These are phyloP conservation scores for Hypoxylon crocopeplum DNA, from an alignment of 495 filamentous ascomycete genomes.

Conservation along the genomic window DNA sequence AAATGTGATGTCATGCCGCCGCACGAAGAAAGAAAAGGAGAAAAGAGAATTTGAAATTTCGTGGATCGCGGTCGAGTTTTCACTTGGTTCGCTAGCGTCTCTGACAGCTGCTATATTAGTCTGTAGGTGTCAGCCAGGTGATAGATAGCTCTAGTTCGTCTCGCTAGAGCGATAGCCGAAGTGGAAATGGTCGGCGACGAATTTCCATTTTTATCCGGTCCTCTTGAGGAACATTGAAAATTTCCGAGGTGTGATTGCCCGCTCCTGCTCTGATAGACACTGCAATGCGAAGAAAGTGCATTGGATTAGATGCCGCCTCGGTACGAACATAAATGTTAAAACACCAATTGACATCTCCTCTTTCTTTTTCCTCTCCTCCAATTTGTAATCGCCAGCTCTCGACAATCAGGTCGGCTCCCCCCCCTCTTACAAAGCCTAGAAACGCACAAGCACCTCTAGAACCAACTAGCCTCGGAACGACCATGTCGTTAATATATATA, in stretches of 20 bases:
- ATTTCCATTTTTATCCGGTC: constrained; percentile 17
- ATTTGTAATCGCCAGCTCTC: background rate
- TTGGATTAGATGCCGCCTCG: too few species aligned
- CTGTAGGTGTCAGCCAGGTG: constrained; percentile 1
- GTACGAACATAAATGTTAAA: too few species aligned
- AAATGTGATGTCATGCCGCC: constrained; percentile 52
- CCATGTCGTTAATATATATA: constrained; percentile 38
- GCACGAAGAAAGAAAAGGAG: constrained; percentile 42
- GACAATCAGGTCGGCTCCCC: background rate
- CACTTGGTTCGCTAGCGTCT: constrained; percentile 29
- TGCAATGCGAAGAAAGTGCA: too few species aligned
- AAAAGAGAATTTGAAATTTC: constrained; percentile 32
- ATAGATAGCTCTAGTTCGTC: background rate
- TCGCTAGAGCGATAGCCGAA: constrained; percentile 1
- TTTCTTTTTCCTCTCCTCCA: background rate
- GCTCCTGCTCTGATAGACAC: background rate
- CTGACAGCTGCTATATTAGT: constrained; percentile 7
- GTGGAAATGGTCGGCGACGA: constrained; percentile 3
- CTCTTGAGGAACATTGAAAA: constrained; percentile 2
- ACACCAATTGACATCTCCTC: background rate
- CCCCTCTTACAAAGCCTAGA: constrained; percentile 9
- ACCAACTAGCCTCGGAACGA: constrained; percentile 21
- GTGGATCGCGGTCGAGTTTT: constrained; percentile 32
- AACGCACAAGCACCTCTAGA: background rate
- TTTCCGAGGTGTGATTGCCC: constrained; percentile 24